Evolutionary conservation across 2,329 filamentous ascomycete species (phyloP).

Genomic region (Phyllosticta citribraziliensis): DNA sequence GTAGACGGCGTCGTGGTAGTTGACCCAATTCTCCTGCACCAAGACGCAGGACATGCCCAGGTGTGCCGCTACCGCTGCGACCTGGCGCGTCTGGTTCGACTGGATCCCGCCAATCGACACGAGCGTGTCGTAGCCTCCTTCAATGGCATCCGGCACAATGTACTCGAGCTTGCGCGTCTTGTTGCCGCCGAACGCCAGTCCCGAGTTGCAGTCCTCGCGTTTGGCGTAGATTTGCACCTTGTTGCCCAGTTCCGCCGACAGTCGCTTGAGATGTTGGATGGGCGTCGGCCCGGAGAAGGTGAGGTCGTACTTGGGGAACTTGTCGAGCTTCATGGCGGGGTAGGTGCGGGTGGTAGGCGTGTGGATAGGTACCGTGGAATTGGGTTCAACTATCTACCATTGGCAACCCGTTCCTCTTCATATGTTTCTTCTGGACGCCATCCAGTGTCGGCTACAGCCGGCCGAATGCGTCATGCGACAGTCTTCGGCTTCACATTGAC

Average conservation of each 20-base stretch:
- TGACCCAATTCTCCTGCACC: conserved; percentile 61
- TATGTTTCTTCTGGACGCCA: background rate
- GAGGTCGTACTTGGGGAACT: conserved; percentile 24
- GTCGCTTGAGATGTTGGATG: conserved; percentile 56
- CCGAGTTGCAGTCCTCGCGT: conserved; percentile 61
- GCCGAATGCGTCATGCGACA: background rate
- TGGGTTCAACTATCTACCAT: background rate
- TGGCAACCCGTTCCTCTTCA: background rate
- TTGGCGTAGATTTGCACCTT: conserved; percentile 59
- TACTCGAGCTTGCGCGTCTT: conserved; percentile 64
- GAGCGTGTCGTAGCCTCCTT: conserved; percentile 49
- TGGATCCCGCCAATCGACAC: conserved; percentile 60
- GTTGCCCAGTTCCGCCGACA: conserved; percentile 50
- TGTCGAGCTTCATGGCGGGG: conserved; percentile 10
- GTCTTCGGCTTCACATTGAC: background rate
- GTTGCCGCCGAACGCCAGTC: conserved; percentile 58
- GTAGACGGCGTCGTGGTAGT: conserved; percentile 50
- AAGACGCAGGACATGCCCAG: conserved; percentile 47
- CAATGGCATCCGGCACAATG: conserved; percentile 52
- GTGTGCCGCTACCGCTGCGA: conserved; percentile 51
- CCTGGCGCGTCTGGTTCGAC: conserved; percentile 60
- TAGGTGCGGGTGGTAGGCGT: background rate
- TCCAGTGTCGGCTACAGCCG: background rate
- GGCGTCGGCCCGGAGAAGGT: conserved; percentile 60
- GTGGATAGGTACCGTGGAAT: background rate